Evolutionary conservation across 345 rosid genomes (phyloP), one percentile per base, ranked within the genome.

Genomic region (Rhodamnia argentea): DNA sequence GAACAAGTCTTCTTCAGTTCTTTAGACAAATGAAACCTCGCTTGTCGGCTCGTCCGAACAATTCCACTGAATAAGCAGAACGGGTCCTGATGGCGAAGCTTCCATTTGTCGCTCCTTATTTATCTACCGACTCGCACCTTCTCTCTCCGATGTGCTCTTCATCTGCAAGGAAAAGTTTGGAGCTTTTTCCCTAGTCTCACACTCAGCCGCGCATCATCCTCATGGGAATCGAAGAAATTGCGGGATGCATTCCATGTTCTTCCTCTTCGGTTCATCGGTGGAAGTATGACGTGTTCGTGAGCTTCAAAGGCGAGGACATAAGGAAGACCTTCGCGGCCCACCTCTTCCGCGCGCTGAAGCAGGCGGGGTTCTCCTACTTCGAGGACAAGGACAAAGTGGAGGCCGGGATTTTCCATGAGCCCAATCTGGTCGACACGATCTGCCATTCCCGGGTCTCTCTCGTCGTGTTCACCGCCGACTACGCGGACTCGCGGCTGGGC

Each of bases 401-500:
- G 27, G 3, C 62, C 6, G 62, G 62, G 29, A 58, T 1, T 10
- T 2, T 5, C 62, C 11, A 11, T 1, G 62, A 26, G 29, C 0
- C 29, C 62, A 58, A 58, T 15, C 6, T 58, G 29, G 29, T 58
- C 62, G 29, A 58, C 7, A 29, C 29, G 0, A 85, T 85, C 13
- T 16, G 2, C 22, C 27, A 58, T 58, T 58, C 62, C 2, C 26
- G 26, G 7, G 2, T 58, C 24, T 57, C 87, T 53, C 78, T 85
- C 40, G 23, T 85, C 42, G 13, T 85, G 84, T 85, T 85, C 75
- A 76, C 87, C 70, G 44, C 27, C 32, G 81, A 85, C 56, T 85
- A 85, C 2, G 87, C 87, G 1, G 87, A 85, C 52, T 85, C 87
- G 16, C 3, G 81, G 5, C 81, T 84, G 87, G 57, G 87, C 84